Conservation (phyloP, 2,329 filamentous ascomycete genomes). For the Amylocarpus encephaloides region DNA sequence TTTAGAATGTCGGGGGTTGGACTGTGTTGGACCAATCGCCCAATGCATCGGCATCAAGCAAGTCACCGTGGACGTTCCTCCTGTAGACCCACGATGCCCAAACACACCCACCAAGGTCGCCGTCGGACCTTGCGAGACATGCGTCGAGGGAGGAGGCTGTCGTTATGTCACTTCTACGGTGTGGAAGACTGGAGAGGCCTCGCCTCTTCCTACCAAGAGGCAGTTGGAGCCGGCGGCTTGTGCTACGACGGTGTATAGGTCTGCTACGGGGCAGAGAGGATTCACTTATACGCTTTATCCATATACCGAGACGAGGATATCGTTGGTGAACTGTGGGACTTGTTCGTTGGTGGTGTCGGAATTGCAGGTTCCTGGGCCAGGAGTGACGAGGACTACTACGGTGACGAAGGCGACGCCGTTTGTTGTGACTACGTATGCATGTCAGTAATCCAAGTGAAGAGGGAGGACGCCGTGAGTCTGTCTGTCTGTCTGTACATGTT, state of each 20-base stretch:
- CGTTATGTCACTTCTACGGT: constrained; percentile 10
- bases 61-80: constrained; percentile 35
- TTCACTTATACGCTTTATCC: constrained; percentile 11
- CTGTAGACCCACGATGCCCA: constrained; percentile 35
- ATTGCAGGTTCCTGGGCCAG: constrained; percentile 10
- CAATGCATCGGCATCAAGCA: constrained; percentile 16
- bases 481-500: neutral
- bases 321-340: constrained; percentile 9
- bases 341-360: constrained; percentile 10
- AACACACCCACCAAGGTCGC: constrained; percentile 30
- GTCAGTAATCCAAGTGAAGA: neutral
- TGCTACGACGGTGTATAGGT: constrained; percentile 3
- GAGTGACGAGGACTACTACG: constrained; percentile 8
- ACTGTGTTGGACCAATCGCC: constrained; percentile 5
- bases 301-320: constrained; percentile 8
- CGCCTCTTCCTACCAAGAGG: neutral
- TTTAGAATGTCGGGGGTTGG: constrained; percentile 7
- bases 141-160: constrained; percentile 23
- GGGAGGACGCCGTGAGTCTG: neutral
- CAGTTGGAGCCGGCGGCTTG: constrained; percentile 1
- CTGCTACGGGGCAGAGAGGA: constrained; percentile 1
- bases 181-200: constrained; percentile 4
- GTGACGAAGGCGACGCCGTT: constrained; percentile 5
- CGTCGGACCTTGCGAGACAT: constrained; percentile 24
- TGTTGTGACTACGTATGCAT: constrained; percentile 7